These are phyloP conservation scores for Elsinoe fawcettii DNA, from an alignment of 2,329 filamentous ascomycete genomes.

Conservation along the genomic window DNA sequence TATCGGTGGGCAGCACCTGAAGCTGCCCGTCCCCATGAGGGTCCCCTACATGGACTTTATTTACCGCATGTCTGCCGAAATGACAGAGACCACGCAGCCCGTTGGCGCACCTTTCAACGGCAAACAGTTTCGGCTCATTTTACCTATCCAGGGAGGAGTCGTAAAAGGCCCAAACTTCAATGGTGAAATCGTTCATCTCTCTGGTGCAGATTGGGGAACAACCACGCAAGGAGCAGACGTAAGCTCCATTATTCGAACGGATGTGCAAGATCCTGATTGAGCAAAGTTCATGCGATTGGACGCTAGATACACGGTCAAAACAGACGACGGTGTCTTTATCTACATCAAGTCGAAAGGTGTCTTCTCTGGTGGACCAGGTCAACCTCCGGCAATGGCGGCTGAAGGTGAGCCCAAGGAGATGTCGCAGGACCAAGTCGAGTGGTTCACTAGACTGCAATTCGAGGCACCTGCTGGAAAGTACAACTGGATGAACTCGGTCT, in stretches of 20 bases:
- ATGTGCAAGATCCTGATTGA: background rate
- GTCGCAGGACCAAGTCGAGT: conserved; percentile 21
- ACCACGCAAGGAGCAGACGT: conserved; percentile 17
- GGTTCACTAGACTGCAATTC: conserved; percentile 23
- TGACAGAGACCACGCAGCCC: conserved; percentile 19
- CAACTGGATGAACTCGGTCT: conserved; percentile 22
- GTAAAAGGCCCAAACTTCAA: conserved; percentile 21
- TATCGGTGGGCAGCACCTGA: background rate
- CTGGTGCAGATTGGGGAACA: conserved; percentile 23
- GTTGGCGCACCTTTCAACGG: conserved; percentile 20
- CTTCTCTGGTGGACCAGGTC: conserved; percentile 15
- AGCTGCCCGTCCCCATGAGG: conserved; percentile 16
- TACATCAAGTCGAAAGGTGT: conserved; percentile 22
- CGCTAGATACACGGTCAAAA: conserved; percentile 22
- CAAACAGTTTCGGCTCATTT: conserved; percentile 18
- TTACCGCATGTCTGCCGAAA: conserved; percentile 22
- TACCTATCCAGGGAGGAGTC: conserved; percentile 21
- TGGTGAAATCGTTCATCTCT: conserved; percentile 20
- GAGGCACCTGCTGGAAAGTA: conserved; percentile 21
- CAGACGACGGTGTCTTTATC: conserved; percentile 21
- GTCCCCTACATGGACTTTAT: conserved; percentile 21
- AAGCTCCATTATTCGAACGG: background rate
- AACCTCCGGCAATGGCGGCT: background rate
- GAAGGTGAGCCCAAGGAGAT: conserved; percentile 13
- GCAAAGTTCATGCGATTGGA: conserved; percentile 21